phyloP scores from a whole-genome alignment of 176 grass and related monocot species.

The Paspalum vaginatum region DNA sequence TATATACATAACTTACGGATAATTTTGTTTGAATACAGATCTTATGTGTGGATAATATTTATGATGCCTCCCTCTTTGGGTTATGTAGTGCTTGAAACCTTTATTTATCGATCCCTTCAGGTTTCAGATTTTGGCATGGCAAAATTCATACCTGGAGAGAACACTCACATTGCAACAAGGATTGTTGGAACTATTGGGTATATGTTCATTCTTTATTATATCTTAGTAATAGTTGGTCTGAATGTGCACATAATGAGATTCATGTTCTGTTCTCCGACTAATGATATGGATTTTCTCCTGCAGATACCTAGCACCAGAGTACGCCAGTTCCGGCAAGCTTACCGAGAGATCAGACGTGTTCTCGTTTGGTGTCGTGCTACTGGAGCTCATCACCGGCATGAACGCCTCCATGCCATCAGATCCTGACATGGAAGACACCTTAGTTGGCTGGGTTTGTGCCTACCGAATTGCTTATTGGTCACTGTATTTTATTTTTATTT shows the following conservation, averaged over 20 bases:
- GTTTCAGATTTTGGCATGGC: conserved; percentile 5
- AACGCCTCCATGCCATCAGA: neutral
- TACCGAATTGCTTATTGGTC: neutral
- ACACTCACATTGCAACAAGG: neutral
- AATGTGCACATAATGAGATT: neutral
- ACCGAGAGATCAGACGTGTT: neutral
- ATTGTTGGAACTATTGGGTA: conserved; percentile 4
- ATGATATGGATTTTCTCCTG: neutral
- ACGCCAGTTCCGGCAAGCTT: neutral
- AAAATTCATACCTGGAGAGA: neutral
- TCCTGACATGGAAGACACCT: neutral
- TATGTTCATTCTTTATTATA: neutral
- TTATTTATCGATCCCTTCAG: no score
- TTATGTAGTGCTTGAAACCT: no score
- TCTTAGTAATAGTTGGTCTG: neutral
- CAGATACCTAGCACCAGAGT: neutral
- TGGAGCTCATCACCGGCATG: neutral
- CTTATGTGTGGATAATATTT: no score
- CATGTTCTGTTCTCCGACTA: neutral
- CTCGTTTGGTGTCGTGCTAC: neutral
- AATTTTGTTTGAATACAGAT: no score
- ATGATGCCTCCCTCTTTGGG: no score
- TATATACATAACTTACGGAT: no score
- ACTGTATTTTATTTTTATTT: no score
- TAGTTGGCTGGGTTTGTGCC: neutral